phyloP scores from a whole-genome alignment of 2,329 filamentous ascomycete species.

The Leptodontidium sp. region DNA sequence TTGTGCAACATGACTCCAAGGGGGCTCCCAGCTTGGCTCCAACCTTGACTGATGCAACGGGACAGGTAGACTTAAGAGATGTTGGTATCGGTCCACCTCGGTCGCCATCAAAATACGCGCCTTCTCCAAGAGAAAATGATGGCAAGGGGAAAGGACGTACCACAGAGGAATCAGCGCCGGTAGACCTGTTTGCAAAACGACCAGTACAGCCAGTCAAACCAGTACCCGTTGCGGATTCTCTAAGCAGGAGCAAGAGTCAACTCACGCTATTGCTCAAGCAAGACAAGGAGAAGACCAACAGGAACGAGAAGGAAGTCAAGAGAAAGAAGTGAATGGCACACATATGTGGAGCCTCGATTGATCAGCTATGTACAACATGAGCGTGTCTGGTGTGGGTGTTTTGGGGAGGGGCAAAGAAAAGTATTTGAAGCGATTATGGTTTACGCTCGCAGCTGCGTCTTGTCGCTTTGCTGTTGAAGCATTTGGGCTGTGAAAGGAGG shows the following conservation, averaged over 20 bases:
- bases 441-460: neutral
- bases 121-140: slow-evolving; percentile 30
- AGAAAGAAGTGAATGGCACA: slow-evolving; percentile 11
- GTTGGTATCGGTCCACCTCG: neutral
- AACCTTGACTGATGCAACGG: slow-evolving; percentile 40
- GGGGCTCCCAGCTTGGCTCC: slow-evolving; percentile 41
- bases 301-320: slow-evolving; percentile 35
- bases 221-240: slow-evolving; percentile 46
- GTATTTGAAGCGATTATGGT: slow-evolving; percentile 20
- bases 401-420: slow-evolving; percentile 20
- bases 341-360: neutral
- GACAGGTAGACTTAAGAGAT: slow-evolving; percentile 36
- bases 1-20: slow-evolving; percentile 37
- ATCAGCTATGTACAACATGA: neutral
- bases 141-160: slow-evolving; percentile 37
- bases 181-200: slow-evolving; percentile 42
- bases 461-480: neutral
- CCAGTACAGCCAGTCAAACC: slow-evolving; percentile 33
- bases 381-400: neutral
- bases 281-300: slow-evolving; percentile 47
- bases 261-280: slow-evolving; percentile 64
- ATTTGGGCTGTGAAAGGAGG: neutral
- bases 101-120: slow-evolving; percentile 9
- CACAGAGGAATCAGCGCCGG: slow-evolving; percentile 24
- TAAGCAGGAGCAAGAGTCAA: slow-evolving; percentile 68